Evolutionary conservation across 1,284 basidiomycete genomes (phyloP).

Genomic region (Gomphus bonarii): DNA sequence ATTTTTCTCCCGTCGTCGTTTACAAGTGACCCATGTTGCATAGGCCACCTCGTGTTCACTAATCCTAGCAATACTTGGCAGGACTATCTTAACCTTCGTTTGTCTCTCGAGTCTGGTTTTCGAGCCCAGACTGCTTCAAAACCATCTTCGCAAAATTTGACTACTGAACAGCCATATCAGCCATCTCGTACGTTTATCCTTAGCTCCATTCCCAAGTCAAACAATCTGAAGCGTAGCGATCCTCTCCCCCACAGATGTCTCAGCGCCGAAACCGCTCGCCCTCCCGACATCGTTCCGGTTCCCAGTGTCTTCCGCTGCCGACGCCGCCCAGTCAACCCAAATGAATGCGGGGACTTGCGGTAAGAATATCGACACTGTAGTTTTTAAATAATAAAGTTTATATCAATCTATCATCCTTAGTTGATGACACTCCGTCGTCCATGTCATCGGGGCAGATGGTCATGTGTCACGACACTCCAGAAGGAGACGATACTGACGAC

Average conservation of each 20-base stretch:
- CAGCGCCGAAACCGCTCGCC: background rate
- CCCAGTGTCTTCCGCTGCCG: background rate
- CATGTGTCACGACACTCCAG: background rate
- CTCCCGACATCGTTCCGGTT: background rate
- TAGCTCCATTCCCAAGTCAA: background rate
- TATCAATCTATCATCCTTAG: background rate
- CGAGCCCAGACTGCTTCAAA: background rate
- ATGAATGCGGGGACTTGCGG: background rate
- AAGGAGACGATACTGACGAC: background rate
- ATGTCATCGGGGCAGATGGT: background rate
- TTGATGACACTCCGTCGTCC: background rate
- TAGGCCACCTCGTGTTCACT: conserved; percentile 7
- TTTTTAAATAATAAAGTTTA: background rate
- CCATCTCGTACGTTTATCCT: background rate
- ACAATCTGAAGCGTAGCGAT: too few species aligned
- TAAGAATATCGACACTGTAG: background rate
- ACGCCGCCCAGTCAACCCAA: background rate
- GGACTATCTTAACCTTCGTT: conserved; percentile 9
- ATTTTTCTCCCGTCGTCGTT: background rate
- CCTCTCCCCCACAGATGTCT: background rate
- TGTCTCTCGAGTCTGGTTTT: conserved; percentile 5
- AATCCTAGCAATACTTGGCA: conserved; percentile 10
- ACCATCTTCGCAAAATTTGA: background rate
- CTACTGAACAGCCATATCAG: background rate
- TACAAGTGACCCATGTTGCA: background rate